Evolutionary conservation across 2,329 filamentous ascomycete species (phyloP).

Genomic region (Colletotrichum salicis): DNA sequence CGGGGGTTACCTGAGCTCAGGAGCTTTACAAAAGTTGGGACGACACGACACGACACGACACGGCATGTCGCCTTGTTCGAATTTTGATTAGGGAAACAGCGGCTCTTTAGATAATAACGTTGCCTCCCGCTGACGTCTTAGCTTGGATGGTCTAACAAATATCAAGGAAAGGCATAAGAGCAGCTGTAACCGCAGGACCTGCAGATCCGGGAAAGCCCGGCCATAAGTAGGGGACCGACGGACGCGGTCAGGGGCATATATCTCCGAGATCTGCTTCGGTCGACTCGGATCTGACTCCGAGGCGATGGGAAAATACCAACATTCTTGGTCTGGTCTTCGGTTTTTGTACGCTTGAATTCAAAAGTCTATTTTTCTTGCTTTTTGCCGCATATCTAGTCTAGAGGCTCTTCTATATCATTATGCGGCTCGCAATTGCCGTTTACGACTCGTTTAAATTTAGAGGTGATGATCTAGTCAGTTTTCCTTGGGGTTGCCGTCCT

Average conservation of each 20-base stretch:
- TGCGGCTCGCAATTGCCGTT: background rate
- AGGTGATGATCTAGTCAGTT: slow-evolving; percentile 37
- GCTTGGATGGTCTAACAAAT: too few relatives aligned
- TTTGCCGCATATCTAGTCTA: slow-evolving; percentile 20
- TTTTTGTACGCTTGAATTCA: slow-evolving; percentile 11
- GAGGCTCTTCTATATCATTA: slow-evolving; percentile 6
- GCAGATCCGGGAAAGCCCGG: background rate
- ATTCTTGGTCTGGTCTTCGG: background rate
- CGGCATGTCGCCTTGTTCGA: background rate
- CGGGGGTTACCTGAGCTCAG: too few relatives aligned
- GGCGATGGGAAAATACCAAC: too few relatives aligned
- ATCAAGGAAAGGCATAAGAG: background rate
- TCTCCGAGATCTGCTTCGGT: slow-evolving; percentile 10
- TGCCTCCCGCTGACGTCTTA: background rate
- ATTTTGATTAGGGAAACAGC: background rate
- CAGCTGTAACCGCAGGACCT: background rate
- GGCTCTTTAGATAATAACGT: slow-evolving; percentile 1
- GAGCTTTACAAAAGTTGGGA: background rate
- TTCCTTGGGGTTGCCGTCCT: slow-evolving; percentile 53
- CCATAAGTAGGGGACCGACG: background rate
- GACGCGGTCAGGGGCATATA: slow-evolving; percentile 1
- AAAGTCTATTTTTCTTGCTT: slow-evolving; percentile 29
- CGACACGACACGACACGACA: too few relatives aligned
- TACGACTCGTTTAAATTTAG: slow-evolving; percentile 2
- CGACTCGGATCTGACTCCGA: slow-evolving; percentile 1